A percentile compares a stretch with the other conserved stretches of the same genome.
These are phyloP conservation scores for Chlorella variabilis DNA, from an alignment of 163 green algal genomes.

Conservation along the genomic window DNA sequence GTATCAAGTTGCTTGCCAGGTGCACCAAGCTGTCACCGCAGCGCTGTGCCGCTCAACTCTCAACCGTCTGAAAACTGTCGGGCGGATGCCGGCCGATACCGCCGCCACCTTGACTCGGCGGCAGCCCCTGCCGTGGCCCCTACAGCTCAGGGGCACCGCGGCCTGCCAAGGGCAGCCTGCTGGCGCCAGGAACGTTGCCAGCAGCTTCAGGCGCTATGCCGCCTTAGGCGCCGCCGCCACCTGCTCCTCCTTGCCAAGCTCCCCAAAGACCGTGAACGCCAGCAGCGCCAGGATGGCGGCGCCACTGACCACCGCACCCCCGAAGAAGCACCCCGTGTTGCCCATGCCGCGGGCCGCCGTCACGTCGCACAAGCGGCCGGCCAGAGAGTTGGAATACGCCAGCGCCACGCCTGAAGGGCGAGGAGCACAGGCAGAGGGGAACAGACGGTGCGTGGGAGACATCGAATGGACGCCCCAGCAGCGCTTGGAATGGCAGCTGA, in stretches of 20 bases:
- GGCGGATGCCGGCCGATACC: too few relatives aligned
- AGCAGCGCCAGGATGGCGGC: conserved; percentile 64
- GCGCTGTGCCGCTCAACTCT: too few relatives aligned
- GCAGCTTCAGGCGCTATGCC: not conserved
- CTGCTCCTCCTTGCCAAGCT: conserved; percentile 49
- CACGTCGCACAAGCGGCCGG: conserved; percentile 79
- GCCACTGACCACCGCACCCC: conserved; percentile 62
- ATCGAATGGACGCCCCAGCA: not conserved
- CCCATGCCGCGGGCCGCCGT: conserved; percentile 76
- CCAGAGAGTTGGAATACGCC: conserved; percentile 81
- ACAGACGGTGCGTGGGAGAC: not conserved
- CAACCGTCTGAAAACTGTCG: too few relatives aligned
- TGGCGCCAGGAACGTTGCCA: too few relatives aligned
- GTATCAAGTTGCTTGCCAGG: too few relatives aligned
- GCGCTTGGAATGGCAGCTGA: not conserved
- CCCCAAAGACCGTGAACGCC: conserved; percentile 63
- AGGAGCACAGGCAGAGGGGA: not conserved
- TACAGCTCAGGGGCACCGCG: too few relatives aligned
- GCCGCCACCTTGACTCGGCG: too few relatives aligned
- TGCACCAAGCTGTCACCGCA: too few relatives aligned
- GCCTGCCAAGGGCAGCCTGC: too few relatives aligned
- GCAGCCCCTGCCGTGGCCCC: too few relatives aligned
- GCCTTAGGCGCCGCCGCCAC: not conserved
- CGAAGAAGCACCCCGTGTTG: conserved; percentile 89
- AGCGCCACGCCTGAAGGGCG: conserved; percentile 73